phyloP scores from a whole-genome alignment of 352 stramenopile genomes.

The Pythium graminicola region DNA sequence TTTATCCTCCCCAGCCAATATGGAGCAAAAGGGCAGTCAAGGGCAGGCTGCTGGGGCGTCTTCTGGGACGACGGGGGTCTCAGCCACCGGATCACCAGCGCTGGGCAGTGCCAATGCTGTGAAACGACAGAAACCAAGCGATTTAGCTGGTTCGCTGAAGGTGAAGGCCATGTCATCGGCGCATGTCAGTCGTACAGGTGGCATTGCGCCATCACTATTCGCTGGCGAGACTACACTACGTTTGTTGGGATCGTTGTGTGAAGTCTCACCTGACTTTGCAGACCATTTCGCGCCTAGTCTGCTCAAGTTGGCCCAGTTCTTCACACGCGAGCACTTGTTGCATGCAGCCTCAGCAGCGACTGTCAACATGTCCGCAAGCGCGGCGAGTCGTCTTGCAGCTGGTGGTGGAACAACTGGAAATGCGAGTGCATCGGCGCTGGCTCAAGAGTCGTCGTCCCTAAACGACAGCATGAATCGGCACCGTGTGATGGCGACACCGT shows the following conservation, averaged over 20 bases:
- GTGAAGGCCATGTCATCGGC: slow-evolving; percentile 10
- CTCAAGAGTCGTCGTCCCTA: slow-evolving; percentile 17
- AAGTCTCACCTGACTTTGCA: slow-evolving; percentile 60
- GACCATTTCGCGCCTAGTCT: slow-evolving; percentile 72
- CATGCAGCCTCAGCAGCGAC: slow-evolving; percentile 28
- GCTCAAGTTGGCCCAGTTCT: slow-evolving; percentile 76
- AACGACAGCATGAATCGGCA: slow-evolving; percentile 70
- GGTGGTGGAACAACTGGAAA: slow-evolving; percentile 23
- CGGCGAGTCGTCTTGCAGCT: not conserved
- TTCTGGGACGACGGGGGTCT: not conserved
- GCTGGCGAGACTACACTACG: slow-evolving; percentile 69
- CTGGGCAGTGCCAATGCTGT: slow-evolving; percentile 8
- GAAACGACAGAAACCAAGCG: slow-evolving; percentile 17
- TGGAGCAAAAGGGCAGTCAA: slow-evolving; percentile 22
- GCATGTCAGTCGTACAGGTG: slow-evolving; percentile 18
- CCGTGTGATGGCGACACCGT: slow-evolving; percentile 84
- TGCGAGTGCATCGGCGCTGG: slow-evolving; percentile 24
- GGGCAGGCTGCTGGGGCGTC: slow-evolving; percentile 10
- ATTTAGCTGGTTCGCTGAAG: slow-evolving; percentile 9
- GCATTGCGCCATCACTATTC: slow-evolving; percentile 39
- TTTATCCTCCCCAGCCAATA: slow-evolving; percentile 13
- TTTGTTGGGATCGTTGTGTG: slow-evolving; percentile 49
- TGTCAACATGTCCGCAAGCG: not conserved
- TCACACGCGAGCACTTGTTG: slow-evolving; percentile 80
- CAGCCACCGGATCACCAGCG: slow-evolving; percentile 7